phyloP scores from a whole-genome alignment of 371 early-diverging fungal genomes.

The Mortierella sp. region DNA sequence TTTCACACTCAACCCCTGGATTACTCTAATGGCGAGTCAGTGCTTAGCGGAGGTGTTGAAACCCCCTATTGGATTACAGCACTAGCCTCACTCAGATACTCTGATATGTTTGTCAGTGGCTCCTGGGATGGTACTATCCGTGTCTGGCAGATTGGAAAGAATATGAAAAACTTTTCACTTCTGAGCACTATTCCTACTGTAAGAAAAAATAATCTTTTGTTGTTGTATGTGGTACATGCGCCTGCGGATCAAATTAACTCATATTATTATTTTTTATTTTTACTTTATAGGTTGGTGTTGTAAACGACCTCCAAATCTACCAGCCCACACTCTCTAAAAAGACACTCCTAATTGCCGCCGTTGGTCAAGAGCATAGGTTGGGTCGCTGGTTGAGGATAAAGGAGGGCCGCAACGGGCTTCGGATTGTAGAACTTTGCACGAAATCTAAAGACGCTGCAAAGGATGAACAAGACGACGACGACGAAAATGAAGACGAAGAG shows the following conservation, averaged over 20 bases:
- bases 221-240: neutral
- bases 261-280: neutral
- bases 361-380: conserved; percentile 89
- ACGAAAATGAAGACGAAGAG: conserved; percentile 16
- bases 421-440: conserved; percentile 61
- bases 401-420: conserved; percentile 77
- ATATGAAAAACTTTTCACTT: conserved; percentile 75
- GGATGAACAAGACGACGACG: conserved; percentile 10
- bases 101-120: conserved; percentile 92
- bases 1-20: conserved; percentile 58
- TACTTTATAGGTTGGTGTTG: conserved; percentile 54
- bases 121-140: conserved; percentile 92
- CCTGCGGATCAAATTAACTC: conserved; percentile 10
- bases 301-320: conserved; percentile 67
- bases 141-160: conserved; percentile 85
- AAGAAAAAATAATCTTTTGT: conserved; percentile 3
- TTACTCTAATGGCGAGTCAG: conserved; percentile 40
- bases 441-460: conserved; percentile 30
- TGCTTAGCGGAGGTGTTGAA: conserved; percentile 60
- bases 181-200: conserved; percentile 70
- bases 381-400: conserved; percentile 93
- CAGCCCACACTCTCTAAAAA: conserved; percentile 63
- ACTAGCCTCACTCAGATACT: conserved; percentile 83
- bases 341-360: conserved; percentile 77
- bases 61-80: conserved; percentile 89